These are phyloP conservation scores for Cladosporium phlei DNA, from an alignment of 2,329 filamentous ascomycete genomes.

Conservation along the genomic window DNA sequence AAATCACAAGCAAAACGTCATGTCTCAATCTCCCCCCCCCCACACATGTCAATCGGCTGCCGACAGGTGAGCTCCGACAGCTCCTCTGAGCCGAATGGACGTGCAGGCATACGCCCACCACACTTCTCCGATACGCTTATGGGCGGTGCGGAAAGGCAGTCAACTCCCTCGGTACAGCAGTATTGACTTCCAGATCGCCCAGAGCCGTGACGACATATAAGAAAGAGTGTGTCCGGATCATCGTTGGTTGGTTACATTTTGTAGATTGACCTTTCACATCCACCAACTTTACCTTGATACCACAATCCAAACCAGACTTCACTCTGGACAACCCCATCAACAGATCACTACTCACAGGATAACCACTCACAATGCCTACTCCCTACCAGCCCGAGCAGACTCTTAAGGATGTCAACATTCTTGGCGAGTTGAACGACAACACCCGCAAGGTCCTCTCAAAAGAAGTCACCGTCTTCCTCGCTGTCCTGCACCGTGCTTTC, in stretches of 20 bases:
- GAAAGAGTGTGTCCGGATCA: conserved; percentile 9
- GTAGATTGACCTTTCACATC: conserved; percentile 3
- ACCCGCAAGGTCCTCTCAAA: conserved; percentile 89
- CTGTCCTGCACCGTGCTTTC: conserved; percentile 91
- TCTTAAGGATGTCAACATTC: conserved; percentile 82
- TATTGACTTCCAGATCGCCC: conserved; percentile 7
- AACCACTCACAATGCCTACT: conserved; percentile 17
- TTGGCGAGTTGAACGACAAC: conserved; percentile 70
- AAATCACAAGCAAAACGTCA: conserved; percentile 9
- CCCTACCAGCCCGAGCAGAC: conserved; percentile 54
- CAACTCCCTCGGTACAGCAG: conserved; percentile 8
- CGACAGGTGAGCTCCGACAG: too few relatives aligned
- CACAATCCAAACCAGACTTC: neutral
- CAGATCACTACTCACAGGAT: neutral
- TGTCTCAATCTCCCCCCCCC: neutral
- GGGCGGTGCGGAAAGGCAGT: conserved; percentile 11
- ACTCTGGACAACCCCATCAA: neutral
- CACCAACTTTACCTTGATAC: neutral
- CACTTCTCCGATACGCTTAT: conserved; percentile 8
- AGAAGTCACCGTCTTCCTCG: conserved; percentile 84
- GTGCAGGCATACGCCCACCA: neutral
- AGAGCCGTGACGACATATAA: conserved; percentile 14
- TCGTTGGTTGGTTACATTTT: neutral
- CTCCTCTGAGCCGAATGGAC: conserved; percentile 12
- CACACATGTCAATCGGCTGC: too few relatives aligned